A percentile compares a stretch with the other conserved stretches of the same genome.
Conservation (phyloP, 2,329 filamentous ascomycete species). For the Neopestalotiopsis sp. region DNA sequence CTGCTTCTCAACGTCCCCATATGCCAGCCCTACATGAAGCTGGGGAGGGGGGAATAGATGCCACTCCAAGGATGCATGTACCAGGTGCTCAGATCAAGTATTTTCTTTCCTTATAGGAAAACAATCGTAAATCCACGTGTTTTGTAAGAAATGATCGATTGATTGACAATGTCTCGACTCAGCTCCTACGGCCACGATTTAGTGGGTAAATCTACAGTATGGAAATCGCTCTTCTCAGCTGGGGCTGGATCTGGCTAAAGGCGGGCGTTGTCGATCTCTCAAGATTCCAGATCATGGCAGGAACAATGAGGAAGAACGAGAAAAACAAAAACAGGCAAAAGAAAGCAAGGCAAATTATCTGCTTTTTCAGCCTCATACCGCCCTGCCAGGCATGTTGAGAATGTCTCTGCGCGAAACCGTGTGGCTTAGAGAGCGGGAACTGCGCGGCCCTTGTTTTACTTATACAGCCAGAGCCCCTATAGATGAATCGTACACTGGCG, state of each 20-base stretch:
- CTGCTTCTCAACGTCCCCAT: not conserved
- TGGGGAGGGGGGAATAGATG: not conserved
- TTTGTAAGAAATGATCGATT: too few relatives aligned
- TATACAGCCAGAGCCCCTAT: not conserved
- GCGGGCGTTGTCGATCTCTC: not conserved
- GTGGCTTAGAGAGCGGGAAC: not conserved
- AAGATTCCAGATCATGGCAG: not conserved
- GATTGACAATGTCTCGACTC: too few relatives aligned
- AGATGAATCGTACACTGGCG: not conserved
- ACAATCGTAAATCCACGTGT: too few relatives aligned
- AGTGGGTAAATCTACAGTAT: not conserved
- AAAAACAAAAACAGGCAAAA: not conserved
- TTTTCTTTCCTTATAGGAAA: too few relatives aligned
- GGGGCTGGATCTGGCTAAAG: not conserved
- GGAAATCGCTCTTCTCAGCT: conserved; percentile 3
- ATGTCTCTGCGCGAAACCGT: not conserved
- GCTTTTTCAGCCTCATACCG: not conserved
- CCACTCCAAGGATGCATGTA: too few relatives aligned
- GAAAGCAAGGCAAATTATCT: not conserved
- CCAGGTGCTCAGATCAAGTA: too few relatives aligned
- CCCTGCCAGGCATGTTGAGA: not conserved
- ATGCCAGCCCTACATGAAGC: conserved; percentile 7
- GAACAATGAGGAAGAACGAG: not conserved
- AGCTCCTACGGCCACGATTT: too few relatives aligned
- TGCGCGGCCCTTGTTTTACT: not conserved